phyloP scores from a whole-genome alignment of 1,284 basidiomycete species.

The Gymnopus androsaceus region DNA sequence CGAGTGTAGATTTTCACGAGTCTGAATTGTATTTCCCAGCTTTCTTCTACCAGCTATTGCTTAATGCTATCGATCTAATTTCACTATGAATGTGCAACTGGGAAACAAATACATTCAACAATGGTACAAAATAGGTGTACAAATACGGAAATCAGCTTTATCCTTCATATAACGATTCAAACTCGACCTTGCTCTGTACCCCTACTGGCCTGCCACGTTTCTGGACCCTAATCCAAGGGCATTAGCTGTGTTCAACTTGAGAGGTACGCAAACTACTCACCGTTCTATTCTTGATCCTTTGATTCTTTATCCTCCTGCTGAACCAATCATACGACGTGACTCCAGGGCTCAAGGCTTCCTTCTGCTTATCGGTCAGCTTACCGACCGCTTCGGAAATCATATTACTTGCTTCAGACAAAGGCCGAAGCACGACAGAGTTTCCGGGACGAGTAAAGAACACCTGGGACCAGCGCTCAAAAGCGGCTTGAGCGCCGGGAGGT shows the following conservation, averaged over 20 bases:
- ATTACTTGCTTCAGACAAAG: constrained; percentile 52
- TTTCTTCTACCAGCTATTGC: not conserved
- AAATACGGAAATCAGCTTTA: too few species aligned
- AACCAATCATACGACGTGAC: constrained; percentile 46
- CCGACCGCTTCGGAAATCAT: constrained; percentile 44
- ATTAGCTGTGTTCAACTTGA: not conserved
- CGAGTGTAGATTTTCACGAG: constrained; percentile 1
- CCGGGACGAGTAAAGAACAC: constrained; percentile 67
- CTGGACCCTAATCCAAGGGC: constrained; percentile 27
- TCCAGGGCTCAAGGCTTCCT: constrained; percentile 24
- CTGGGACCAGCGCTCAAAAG: constrained; percentile 55
- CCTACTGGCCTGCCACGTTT: constrained; percentile 35
- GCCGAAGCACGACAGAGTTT: constrained; percentile 46
- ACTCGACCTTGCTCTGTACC: constrained; percentile 28
- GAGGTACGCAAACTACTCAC: constrained; percentile 21
- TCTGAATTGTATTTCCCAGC: not conserved
- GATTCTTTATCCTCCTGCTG: constrained; percentile 42
- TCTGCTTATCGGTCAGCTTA: constrained; percentile 15
- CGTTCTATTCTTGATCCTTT: constrained; percentile 43
- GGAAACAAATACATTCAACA: not conserved
- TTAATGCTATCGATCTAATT: not conserved
- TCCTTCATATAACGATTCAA: too few species aligned
- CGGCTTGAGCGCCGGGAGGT: constrained; percentile 42
- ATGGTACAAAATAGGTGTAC: not conserved
- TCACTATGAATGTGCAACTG: not conserved